Percentiles rank a stretch among this genome's conserved stretches.
These are phyloP conservation scores for Claviceps spartinae DNA, from an alignment of 2,329 filamentous ascomycete species.

Conservation along the genomic window DNA sequence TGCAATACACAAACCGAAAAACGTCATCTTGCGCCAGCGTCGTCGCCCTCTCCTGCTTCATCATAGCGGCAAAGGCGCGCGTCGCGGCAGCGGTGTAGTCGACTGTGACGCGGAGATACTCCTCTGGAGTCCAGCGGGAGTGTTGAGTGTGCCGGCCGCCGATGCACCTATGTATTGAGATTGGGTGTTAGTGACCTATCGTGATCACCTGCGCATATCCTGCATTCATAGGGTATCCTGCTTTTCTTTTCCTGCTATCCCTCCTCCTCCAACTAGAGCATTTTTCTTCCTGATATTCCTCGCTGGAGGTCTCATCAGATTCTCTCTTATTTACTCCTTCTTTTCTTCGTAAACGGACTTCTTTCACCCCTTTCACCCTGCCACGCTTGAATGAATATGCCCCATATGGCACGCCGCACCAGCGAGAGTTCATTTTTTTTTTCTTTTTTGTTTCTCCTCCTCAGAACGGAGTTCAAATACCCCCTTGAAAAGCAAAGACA, in stretches of 20 bases:
- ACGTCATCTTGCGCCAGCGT: background rate
- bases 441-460: too few relatives aligned
- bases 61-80: background rate
- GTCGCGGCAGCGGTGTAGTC: background rate
- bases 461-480: background rate
- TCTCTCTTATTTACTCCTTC: background rate
- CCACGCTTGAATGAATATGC: background rate
- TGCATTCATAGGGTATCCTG: background rate
- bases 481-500: background rate
- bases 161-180: background rate
- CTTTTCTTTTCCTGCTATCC: background rate
- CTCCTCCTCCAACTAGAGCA: background rate
- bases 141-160: slow-evolving; percentile 1
- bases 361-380: background rate
- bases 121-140: slow-evolving; percentile 1
- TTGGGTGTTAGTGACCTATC: background rate
- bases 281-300: background rate
- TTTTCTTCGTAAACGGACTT: background rate
- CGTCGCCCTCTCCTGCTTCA: background rate
- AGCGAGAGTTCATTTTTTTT: too few relatives aligned
- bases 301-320: too few relatives aligned
- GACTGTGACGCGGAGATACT: slow-evolving; percentile 2
- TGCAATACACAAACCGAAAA: slow-evolving; percentile 1
- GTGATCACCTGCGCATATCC: background rate
- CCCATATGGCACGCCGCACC: background rate